These are phyloP conservation scores for Tuber aestivum DNA, from an alignment of 495 filamentous ascomycete species.

Conservation along the genomic window DNA sequence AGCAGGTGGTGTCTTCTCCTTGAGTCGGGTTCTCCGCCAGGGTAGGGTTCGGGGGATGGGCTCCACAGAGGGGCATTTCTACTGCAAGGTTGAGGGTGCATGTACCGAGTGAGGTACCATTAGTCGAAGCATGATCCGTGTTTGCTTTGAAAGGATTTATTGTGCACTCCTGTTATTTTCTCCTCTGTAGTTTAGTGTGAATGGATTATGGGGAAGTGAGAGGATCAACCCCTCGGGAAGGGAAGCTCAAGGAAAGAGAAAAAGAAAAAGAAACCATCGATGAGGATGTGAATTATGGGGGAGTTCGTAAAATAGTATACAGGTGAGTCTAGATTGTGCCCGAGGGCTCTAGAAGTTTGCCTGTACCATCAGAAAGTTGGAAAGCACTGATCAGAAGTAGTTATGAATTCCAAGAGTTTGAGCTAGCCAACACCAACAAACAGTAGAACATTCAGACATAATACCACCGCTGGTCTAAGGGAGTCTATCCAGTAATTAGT, in stretches of 20 bases:
- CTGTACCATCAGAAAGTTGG: neutral
- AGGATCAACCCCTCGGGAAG: neutral
- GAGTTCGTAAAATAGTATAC: neutral
- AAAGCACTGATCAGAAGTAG: neutral
- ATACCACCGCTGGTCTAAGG: neutral
- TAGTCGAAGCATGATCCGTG: neutral
- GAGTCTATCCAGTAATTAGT: neutral
- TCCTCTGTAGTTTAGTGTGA: neutral
- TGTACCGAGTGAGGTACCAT: neutral
- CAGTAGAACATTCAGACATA: neutral
- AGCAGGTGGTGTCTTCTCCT: neutral
- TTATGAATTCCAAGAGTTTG: neutral
- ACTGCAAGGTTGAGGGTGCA: neutral
- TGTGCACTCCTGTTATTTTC: too few species aligned
- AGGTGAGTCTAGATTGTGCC: neutral
- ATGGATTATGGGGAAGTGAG: neutral
- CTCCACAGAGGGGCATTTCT: too few species aligned
- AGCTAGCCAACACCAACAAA: neutral
- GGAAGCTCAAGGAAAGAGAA: neutral
- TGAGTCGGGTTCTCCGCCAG: neutral
- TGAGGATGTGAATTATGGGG: neutral
- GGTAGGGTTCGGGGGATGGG: neutral
- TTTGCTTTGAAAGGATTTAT: neutral
- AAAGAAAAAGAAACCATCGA: neutral
- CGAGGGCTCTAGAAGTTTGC: neutral